Percentiles rank a stretch among this genome's conserved stretches.
Evolutionary conservation across 805 yeast species (phyloP).

Genomic region (Candida saitoana): DNA sequence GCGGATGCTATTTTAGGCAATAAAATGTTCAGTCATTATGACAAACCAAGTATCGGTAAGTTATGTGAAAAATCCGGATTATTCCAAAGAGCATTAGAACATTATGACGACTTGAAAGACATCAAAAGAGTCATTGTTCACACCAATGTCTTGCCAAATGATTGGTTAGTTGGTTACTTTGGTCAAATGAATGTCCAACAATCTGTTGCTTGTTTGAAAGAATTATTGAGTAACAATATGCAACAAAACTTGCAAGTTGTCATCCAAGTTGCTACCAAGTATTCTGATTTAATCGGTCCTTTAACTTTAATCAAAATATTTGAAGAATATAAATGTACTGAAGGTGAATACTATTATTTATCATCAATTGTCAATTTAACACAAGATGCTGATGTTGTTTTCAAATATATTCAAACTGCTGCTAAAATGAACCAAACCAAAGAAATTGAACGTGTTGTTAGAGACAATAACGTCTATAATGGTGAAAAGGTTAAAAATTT

Average conservation of each 20-base stretch:
- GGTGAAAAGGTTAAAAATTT: conserved; percentile 97
- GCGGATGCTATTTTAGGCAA: conserved; percentile 98
- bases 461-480: conserved; percentile 90
- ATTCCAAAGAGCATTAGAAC: conserved; percentile 92
- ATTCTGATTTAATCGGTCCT: conserved; percentile 89
- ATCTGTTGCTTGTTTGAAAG: conserved; percentile 79
- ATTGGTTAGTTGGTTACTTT: conserved; percentile 89
- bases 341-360: conserved; percentile 91
- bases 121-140: conserved; percentile 92
- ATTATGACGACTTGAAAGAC: conserved; percentile 90
- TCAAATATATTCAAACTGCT: conserved; percentile 94
- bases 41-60: conserved; percentile 86
- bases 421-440: conserved; percentile 83
- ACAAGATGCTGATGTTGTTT: conserved; percentile 91
- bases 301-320: conserved; percentile 79
- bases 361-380: conserved; percentile 90
- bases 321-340: conserved; percentile 88
- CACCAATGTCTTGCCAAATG: conserved; percentile 78
- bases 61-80: conserved; percentile 96
- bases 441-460: conserved; percentile 93
- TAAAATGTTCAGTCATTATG: conserved; percentile 92
- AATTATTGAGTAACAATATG: conserved; percentile 71
- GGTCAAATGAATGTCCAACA: conserved; percentile 95
- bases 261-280: conserved; percentile 95
- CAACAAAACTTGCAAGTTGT: conserved; percentile 89